Evolutionary conservation across 306 rosid species (phyloP), one percentile per base, ranked within the genome.

Genomic region (Adenanthera pavonina): DNA sequence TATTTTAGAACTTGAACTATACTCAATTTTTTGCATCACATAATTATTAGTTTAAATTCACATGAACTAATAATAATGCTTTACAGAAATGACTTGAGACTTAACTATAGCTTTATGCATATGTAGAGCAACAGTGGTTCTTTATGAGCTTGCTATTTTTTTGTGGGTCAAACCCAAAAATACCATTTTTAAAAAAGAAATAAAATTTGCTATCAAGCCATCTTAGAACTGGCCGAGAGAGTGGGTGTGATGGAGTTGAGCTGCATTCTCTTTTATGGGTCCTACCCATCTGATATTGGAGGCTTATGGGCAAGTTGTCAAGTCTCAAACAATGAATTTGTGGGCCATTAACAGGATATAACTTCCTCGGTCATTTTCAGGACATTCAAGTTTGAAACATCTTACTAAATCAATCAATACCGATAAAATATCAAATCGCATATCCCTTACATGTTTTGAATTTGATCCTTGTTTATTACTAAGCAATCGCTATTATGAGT

Each of bases 251-350:
- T 68, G 71, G 83, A 80, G 67, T 54, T 70, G 84, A 84, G 80
- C 38, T 75, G 74, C 74, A 65, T 77, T 76, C 71, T 73, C 69
- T 69, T 69, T 46, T 14, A 71, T 80, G 87, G 86, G 78, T 36
- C 93, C 89, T 84, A 86, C 89, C 78, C 82, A 80, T 87, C 77
- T 84, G 78, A 81, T 79, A 81, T 86, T 79, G 69, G 79, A 83
- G 85, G 79, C 38, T 79, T 69, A 17, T 48, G 73, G 69, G 73
- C 82, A 78, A 86, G 82, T 88, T 81, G 84, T 86, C 71, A 78
- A 73, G 14, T 78, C 77, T 61, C 69, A 85, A 65, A 78, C 82
- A 80, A 53, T 85, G 74, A 84, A 88, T 76, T 54, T n/a, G 84
- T 72, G 91, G 89, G 80, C 77, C 90, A 52, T 52, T 75, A 25